Evolutionary conservation across 495 filamentous ascomycete genomes (phyloP), one percentile per base, ranked within the genome.

Genomic region (Neurospora sp.): DNA sequence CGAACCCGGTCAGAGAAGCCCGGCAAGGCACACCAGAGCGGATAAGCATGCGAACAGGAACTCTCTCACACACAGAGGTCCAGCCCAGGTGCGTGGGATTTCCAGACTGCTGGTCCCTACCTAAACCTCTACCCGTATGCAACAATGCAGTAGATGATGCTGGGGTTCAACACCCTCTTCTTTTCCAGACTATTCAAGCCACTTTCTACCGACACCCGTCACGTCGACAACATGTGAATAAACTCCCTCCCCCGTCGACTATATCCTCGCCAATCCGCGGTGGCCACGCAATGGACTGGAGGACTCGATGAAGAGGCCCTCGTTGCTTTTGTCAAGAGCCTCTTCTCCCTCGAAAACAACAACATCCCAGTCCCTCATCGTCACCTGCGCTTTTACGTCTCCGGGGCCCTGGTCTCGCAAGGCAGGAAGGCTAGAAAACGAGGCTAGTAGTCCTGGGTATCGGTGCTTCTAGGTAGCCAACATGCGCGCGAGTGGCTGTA

Each of bases 191-290:
- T 70, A 27, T 72, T 66, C 31, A 31, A 72, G 23, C 44, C 41
- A 37, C 42, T 38, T 27, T 70, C 31, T n/a, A 18, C 27, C 27
- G 54, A 62, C 27, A 31, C 14, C 23, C 42, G 73, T 35, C 35
- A 35, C 35, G 35, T 35, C 35, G 35, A 35, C 35, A 35, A 39
- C 71, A 70, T 54, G n/a, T 69, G 37, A 14, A 54, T 6, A 11
- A 54, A 54, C 18, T n/a, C 18, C 18, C 3, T n/a, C 44, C n/a
- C 8, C 44, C n/a, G 12, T 69, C 11, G 49, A 66, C 18, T 31
- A 73, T 18, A 27, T 31, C 62, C 20, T 73, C 54, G 38, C 76
- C 76, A 77, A 77, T 74, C 70, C 74, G 70, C 49, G 42, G 18
- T 18, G 70, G 72, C 66, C 72, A 77, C 76, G 70, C 76, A 74